Base-by-base conservation (phyloP, 352 stramenopile species). In the Blastocystis sp. region DNA sequence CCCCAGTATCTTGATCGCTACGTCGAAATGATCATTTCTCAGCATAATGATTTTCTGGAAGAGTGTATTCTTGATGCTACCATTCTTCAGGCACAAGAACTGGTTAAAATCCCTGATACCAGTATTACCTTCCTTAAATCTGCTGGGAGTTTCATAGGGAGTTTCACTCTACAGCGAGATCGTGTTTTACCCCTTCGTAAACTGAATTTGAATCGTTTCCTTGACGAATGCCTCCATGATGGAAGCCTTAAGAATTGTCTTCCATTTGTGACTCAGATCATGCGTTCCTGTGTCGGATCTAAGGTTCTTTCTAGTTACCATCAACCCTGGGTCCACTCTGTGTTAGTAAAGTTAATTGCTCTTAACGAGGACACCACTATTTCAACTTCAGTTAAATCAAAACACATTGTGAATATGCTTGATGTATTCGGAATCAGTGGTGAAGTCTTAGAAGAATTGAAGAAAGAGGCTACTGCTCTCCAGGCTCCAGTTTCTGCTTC, bases 301-400 rank as follows among this genome's bases (percentile, higher is more conserved):
- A 53, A 53, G n/a, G 51, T 84, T 30, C 54, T 84, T 30, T 24
- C 22, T 17, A 68, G 13, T 35, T 33, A 37, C 4, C 53, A 30
- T 4, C 73, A 84, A 51, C 73, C 73, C 1, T 84, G 73, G 73
- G 48, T 84, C 22, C 73, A 69, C 17, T 30, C 30, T 5, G 24
- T 84, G 17, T 51, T 84, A 24, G n/a, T 66, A 1, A 56, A 69
- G 30, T 51, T 84, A 15, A 17, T 44, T 24, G 5, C 15, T 24
- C 42, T 84, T 6, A 22, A 84, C 27, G 56, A 68, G 19, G 48
- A 84, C 17, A 11, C 51, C 3, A n/a, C 48, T 22, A 66, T 84
- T 7, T n/a, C 73, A 22, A 35, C 4, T 22, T 62, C 15, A 2
- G 22, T 35, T 9, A 84, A 84, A 51, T 60, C 33, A 27, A 2